Base-by-base conservation (phyloP, 257 asterid species). In the Perilla frutescens region DNA sequence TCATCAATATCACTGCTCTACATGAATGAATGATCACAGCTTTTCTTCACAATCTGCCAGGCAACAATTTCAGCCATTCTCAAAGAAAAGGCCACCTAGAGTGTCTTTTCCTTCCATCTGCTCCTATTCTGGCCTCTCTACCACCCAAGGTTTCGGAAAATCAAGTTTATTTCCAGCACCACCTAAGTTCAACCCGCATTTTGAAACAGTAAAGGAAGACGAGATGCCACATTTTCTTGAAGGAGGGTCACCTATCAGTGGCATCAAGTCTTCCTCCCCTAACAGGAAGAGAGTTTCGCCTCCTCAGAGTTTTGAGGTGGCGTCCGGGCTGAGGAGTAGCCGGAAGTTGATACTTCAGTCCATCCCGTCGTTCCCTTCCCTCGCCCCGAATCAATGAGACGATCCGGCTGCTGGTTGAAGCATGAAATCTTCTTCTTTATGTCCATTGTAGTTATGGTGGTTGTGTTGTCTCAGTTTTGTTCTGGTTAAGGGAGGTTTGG, bases 251-350 rank as follows among this genome's bases (percentile, higher is more conserved):
- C 89, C 95, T 2, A 66, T 68, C 11, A 63, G 81, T 3, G 84
- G 88, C 6, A 66, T 89, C 14, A 89, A 90, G 81, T 80, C 90
- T 1, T 80, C 82, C 7, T 95, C 99, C 62, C 98, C 99, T 8
- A 92, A 90, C 73, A 74, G 90, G 70, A 93, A 93, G 85, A 82
- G 98, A 78, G 96, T 93, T 49, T 87, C 96, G 31, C 88, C 97
- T 5, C 97, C 95, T 67, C 89, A 84, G 45, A 20, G 77, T 5
- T 66, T 66, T 7, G 84, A 71, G 50, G 70, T n/a, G 70, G 78
- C 90, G 14, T 76, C 90, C 0, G 80, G 85, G 53, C 29, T 81
- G 70, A 83, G 86, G 82, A 92, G 96, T 82, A 86, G 93, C 67
- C 67, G 98, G 31, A 93, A 89, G 84, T 58, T 89, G 85, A 82